These are phyloP conservation scores for Erysiphe pulchra DNA, from an alignment of 2,329 filamentous ascomycete species.

Conservation along the genomic window DNA sequence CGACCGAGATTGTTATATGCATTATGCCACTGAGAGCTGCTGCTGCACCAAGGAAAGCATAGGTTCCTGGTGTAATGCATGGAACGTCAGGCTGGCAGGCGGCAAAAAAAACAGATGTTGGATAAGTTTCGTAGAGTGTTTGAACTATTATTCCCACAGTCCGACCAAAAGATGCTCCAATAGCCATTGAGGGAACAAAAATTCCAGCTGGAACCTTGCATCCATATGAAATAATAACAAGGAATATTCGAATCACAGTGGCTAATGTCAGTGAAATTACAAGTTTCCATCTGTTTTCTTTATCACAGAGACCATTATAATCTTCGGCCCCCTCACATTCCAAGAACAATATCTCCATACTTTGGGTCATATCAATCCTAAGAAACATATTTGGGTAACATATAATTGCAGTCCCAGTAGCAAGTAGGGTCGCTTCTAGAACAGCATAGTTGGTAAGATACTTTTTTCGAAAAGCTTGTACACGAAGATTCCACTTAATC, in stretches of 20 bases:
- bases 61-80: conserved; percentile 83
- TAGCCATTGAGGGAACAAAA: conserved; percentile 84
- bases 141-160: conserved; percentile 75
- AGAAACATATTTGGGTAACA: conserved; percentile 94
- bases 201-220: conserved; percentile 88
- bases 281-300: conserved; percentile 41
- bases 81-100: conserved; percentile 64
- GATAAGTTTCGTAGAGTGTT: conserved; percentile 60
- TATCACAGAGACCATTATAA: conserved; percentile 72
- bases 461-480: conserved; percentile 80
- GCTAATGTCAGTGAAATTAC: conserved; percentile 63
- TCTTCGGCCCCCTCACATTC: conserved; percentile 79
- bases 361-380: conserved; percentile 95
- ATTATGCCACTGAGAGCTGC: conserved; percentile 86
- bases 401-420: conserved; percentile 63
- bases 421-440: conserved; percentile 63
- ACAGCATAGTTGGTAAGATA: conserved; percentile 68
- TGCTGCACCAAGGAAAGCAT: conserved; percentile 86
- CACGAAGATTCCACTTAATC: conserved; percentile 89
- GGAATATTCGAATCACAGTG: conserved; percentile 57
- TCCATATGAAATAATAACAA: conserved; percentile 75
- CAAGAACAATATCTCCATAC: conserved; percentile 91
- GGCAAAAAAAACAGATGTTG: conserved; percentile 49
- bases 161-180: conserved; percentile 73
- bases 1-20: conserved; percentile 90